Conservation (phyloP, 2,329 filamentous ascomycete species). For the Gyromitra esculenta region DNA sequence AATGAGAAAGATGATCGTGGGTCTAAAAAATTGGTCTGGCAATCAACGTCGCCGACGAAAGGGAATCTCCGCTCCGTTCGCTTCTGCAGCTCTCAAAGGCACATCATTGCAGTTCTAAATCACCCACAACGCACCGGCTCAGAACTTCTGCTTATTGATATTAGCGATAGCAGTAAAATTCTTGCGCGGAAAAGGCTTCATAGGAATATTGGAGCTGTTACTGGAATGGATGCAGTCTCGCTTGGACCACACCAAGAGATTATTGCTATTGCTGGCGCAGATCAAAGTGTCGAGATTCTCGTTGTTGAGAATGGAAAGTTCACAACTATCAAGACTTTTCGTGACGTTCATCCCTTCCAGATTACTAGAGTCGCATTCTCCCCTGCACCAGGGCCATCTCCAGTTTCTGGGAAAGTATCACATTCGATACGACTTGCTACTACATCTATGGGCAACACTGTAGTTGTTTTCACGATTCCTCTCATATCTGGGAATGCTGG, state of each 20-base stretch:
- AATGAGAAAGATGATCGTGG: constrained; percentile 19
- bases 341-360: constrained; percentile 54
- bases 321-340: constrained; percentile 39
- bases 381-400: constrained; percentile 13
- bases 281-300: constrained; percentile 49
- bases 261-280: constrained; percentile 48
- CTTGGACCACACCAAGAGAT: constrained; percentile 31
- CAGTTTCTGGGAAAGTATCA: constrained; percentile 59
- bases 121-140: constrained; percentile 54
- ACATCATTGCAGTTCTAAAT: constrained; percentile 54
- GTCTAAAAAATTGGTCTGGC: constrained; percentile 50
- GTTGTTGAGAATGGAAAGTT: constrained; percentile 32
- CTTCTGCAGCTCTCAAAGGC: constrained; percentile 47
- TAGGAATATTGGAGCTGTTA: constrained; percentile 45
- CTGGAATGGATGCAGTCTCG: constrained; percentile 43
- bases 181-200: constrained; percentile 45
- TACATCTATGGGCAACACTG: constrained; percentile 80
- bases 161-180: constrained; percentile 25
- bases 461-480: constrained; percentile 81
- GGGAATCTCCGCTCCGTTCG: constrained; percentile 55
- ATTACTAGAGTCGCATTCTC: constrained; percentile 55
- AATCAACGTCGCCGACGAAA: constrained; percentile 47
- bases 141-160: constrained; percentile 52
- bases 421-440: constrained; percentile 78
- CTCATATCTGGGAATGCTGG: constrained; percentile 61